A percentile compares a stretch with the other conserved stretches of the same genome.
phyloP scores from a whole-genome alignment of 2,329 filamentous ascomycete species.

The Alternaria sp. region DNA sequence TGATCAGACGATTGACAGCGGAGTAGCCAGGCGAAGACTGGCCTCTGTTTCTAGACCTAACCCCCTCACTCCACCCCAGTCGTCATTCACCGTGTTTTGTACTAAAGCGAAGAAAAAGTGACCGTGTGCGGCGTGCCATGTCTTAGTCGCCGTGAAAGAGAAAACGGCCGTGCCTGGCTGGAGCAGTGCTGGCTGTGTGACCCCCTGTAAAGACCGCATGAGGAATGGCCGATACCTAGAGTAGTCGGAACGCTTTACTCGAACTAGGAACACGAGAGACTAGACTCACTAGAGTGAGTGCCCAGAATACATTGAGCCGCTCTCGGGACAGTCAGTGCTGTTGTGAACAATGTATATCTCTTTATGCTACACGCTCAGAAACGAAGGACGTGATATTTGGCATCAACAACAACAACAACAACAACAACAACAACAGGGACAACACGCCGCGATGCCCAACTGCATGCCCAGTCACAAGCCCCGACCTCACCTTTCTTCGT shows the following conservation, averaged over 20 bases:
- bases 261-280: background rate
- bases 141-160: constrained; percentile 3
- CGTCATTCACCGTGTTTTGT: background rate
- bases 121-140: constrained; percentile 8
- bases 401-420: constrained; percentile 5
- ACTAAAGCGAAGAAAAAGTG: constrained; percentile 8
- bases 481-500: background rate
- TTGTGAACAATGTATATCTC: background rate
- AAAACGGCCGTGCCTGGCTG: constrained; percentile 15
- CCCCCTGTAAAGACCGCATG: constrained; percentile 11
- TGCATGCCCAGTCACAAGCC: background rate
- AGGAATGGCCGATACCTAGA: background rate
- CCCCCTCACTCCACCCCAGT: background rate
- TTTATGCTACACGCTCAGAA: background rate
- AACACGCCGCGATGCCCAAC: background rate
- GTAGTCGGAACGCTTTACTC: constrained; percentile 1
- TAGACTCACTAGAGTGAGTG: constrained; percentile 5
- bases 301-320: constrained; percentile 2
- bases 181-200: constrained; percentile 7
- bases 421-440: constrained; percentile 6
- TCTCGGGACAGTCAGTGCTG: background rate
- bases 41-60: constrained; percentile 6
- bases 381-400: background rate
- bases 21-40: constrained; percentile 7
- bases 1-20: constrained; percentile 8